phyloP scores from a whole-genome alignment of 1,284 basidiomycete genomes.

The Meira miltonrushii region DNA sequence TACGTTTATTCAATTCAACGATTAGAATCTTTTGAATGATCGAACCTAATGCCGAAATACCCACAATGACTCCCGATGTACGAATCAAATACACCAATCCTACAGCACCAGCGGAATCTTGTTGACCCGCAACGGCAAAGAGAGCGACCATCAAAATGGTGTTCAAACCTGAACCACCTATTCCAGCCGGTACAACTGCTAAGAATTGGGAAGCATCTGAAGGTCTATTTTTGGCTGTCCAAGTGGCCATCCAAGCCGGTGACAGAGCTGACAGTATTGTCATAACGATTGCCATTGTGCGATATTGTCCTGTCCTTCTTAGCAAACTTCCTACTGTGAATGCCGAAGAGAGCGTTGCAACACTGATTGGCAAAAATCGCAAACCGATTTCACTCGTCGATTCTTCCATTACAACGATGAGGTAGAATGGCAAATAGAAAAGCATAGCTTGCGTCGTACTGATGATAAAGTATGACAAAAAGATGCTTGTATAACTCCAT shows the following conservation, averaged over 20 bases:
- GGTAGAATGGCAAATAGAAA: conserved; percentile 2
- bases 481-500: not conserved
- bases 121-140: not conserved
- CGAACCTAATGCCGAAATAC: not conserved
- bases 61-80: not conserved
- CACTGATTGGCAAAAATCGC: not conserved
- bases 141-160: conserved; percentile 1
- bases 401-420: not conserved
- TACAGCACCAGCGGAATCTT: not conserved
- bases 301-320: not conserved
- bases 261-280: not conserved
- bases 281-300: not conserved
- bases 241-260: not conserved
- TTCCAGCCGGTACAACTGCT: not conserved
- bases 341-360: not conserved
- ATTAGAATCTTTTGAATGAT: not conserved
- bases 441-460: not conserved
- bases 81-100: not conserved
- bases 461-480: not conserved
- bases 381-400: not conserved
- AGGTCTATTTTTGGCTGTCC: not conserved
- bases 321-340: not conserved
- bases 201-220: not conserved
- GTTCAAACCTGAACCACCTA: not conserved
- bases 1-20: not conserved